Evolutionary conservation across 108 stramenopile genomes (phyloP).

Genomic region (Cylindrotheca closterium): DNA sequence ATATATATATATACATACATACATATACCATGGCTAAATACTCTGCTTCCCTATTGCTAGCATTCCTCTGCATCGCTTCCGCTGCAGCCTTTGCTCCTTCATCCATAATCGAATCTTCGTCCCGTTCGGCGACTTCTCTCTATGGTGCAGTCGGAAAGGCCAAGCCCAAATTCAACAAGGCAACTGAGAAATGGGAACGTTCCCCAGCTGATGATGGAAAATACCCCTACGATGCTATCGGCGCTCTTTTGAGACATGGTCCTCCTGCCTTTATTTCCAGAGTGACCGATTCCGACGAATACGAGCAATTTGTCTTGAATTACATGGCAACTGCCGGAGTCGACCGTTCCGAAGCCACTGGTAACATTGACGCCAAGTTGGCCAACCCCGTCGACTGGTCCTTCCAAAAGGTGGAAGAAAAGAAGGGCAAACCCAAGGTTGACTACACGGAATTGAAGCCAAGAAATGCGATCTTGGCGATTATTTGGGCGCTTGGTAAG

Average conservation of each 20-base stretch:
- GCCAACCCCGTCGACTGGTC: conserved; percentile 58
- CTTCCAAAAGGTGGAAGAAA: conserved; percentile 64
- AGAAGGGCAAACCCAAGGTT: conserved; percentile 43
- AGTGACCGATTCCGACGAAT: conserved; percentile 42
- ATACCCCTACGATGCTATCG: conserved; percentile 56
- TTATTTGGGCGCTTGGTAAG: conserved; percentile 53
- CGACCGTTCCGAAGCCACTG: conserved; percentile 42
- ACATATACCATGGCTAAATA: no score
- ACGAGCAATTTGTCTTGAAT: conserved; percentile 57
- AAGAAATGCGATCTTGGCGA: conserved; percentile 42
- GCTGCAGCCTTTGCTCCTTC: no score
- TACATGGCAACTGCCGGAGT: conserved; percentile 47
- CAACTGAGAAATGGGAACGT: conserved; percentile 32
- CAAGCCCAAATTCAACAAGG: conserved; percentile 41
- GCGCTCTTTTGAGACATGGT: conserved; percentile 52
- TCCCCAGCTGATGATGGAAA: conserved; percentile 35
- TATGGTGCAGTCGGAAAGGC: no score
- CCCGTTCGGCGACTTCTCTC: no score
- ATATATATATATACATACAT: no score
- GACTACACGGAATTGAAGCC: conserved; percentile 50
- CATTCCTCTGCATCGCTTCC: no score
- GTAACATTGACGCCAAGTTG: conserved; percentile 64
- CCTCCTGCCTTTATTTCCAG: conserved; percentile 50
- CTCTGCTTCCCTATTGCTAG: no score
- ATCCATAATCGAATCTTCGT: no score